Conservation (phyloP, 2,329 filamentous ascomycete species). For the Hypoxylon sp. region DNA sequence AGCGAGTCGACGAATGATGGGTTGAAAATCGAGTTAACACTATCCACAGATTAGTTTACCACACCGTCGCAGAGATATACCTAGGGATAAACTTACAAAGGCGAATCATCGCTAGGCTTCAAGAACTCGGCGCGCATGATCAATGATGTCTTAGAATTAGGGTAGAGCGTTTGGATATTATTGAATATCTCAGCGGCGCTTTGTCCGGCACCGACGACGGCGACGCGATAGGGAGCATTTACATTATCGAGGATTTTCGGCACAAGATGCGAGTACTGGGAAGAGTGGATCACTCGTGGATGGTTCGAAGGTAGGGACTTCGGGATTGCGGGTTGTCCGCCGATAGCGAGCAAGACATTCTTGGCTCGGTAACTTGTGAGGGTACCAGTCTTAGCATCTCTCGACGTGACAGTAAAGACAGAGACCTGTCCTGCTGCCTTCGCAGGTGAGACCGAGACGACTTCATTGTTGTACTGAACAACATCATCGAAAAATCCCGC, state of each 20-base stretch:
- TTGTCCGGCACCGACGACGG: slow-evolving; percentile 88
- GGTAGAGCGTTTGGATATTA: slow-evolving; percentile 83
- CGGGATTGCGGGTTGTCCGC: slow-evolving; percentile 74
- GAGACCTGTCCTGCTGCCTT: slow-evolving; percentile 62
- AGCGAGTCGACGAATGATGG: slow-evolving; percentile 82
- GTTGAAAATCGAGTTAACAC: slow-evolving; percentile 96
- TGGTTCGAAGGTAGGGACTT: slow-evolving; percentile 72
- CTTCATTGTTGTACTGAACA: slow-evolving; percentile 81
- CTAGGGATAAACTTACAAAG: slow-evolving; percentile 72
- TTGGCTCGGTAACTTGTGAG: slow-evolving; percentile 63
- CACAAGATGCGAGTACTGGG: slow-evolving; percentile 77
- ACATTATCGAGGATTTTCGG: slow-evolving; percentile 66
- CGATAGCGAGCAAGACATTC: slow-evolving; percentile 70
- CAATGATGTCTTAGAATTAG: slow-evolving; percentile 78
- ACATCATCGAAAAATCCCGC: slow-evolving; percentile 77
- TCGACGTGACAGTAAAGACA: slow-evolving; percentile 73
- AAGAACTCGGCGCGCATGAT: slow-evolving; percentile 86
- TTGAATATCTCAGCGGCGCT: slow-evolving; percentile 96
- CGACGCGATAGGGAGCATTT: slow-evolving; percentile 73
- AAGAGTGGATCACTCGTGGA: slow-evolving; percentile 85
- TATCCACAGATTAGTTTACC: slow-evolving; percentile 52
- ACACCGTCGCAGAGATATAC: background rate
- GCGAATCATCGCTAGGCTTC: slow-evolving; percentile 92
- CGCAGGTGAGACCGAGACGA: slow-evolving; percentile 73
- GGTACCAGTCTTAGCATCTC: slow-evolving; percentile 65